Evolutionary conservation across 768 basidiomycete genomes (phyloP), one percentile per base, ranked within the genome.

Genomic region (Tulasnella sp.): DNA sequence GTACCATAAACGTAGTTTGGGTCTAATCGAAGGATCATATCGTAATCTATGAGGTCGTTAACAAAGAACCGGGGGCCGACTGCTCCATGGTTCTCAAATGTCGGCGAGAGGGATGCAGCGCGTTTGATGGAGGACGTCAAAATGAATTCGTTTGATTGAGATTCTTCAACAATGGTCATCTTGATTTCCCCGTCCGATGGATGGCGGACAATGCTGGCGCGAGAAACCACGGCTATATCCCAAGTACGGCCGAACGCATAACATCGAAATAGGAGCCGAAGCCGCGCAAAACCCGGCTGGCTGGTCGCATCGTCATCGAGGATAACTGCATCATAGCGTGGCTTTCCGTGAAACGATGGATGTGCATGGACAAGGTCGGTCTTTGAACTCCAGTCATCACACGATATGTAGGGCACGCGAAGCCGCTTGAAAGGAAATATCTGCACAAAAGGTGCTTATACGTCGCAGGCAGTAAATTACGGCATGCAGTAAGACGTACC

Each of bases 1-100:
- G 71, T 72, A 36, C 71, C 71, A 19, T 46, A 38, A 36, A 31
- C 16, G 16, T 75, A 42, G 31, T 18, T 31, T 24, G 31, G 31
- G 38, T 75, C 19, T 75, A 75, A 42, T 42, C 74, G 31, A 75
- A 75, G 74, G 19, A 75, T 40, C 39, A 75, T 75, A 75, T 75
- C 74, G n/a, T 46, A 40, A 42, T 75, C 74, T 19, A 75, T 27
- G 7, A 75, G 44, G 44, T 75, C 74, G 19, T 75, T 75, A 18
- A 75, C 44, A 46, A 75, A 75, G 36, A 36, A 72, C 71, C 34
- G 34, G 2, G 34, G 71, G 31, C 34, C 34, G 1, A 75, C 48
- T 52, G 18, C 48, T 3, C 31, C 31, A 3, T 5, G 3, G 7
- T 18, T 39, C 39, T 34, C 44, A 27, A 75, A 75, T 10, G 36